A percentile compares a stretch with the other conserved stretches of the same genome.
Conservation (phyloP, 495 filamentous ascomycete genomes). For the Annulohypoxylon maeteangense region DNA sequence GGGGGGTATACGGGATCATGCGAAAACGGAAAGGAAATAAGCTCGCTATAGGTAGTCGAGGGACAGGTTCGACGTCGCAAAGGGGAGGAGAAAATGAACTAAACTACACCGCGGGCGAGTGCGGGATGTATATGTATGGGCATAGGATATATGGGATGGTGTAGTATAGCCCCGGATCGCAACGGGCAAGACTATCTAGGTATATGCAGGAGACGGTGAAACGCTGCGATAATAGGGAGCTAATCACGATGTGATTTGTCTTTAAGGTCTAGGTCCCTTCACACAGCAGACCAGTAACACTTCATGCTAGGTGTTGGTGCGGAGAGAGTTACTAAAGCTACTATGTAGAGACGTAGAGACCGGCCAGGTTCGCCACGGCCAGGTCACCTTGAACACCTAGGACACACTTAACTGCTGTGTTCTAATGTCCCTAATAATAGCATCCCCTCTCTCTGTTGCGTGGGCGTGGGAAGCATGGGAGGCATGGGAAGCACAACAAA, state of each 20-base stretch:
- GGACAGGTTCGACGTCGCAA: slow-evolving; percentile 47
- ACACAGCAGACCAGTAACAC: slow-evolving; percentile 40
- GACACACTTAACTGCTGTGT: not conserved
- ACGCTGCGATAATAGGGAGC: slow-evolving; percentile 45
- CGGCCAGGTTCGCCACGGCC: slow-evolving; percentile 23
- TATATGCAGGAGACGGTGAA: slow-evolving; percentile 41
- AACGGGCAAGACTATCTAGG: slow-evolving; percentile 13
- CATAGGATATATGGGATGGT: slow-evolving; percentile 34
- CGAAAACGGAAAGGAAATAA: slow-evolving; percentile 51
- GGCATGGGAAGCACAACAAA: slow-evolving; percentile 25
- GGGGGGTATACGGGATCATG: slow-evolving; percentile 45
- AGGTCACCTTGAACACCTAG: slow-evolving; percentile 9
- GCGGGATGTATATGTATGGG: slow-evolving; percentile 57
- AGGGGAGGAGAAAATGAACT: slow-evolving; percentile 44
- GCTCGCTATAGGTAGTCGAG: slow-evolving; percentile 43
- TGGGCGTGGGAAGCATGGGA: slow-evolving; percentile 23
- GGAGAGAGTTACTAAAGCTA: slow-evolving; percentile 13
- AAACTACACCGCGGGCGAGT: slow-evolving; percentile 51
- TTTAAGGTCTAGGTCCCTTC: slow-evolving; percentile 34
- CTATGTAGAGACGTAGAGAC: slow-evolving; percentile 25
- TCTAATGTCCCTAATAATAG: slow-evolving; percentile 52
- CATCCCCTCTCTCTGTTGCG: slow-evolving; percentile 39
- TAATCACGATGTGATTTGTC: slow-evolving; percentile 48
- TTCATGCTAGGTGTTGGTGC: slow-evolving; percentile 26
- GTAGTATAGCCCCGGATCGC: slow-evolving; percentile 37